A percentile compares a stretch with the other conserved stretches of the same genome.
phyloP scores from a whole-genome alignment of 2,329 filamentous ascomycete genomes.

The Beauveria bassiana region DNA sequence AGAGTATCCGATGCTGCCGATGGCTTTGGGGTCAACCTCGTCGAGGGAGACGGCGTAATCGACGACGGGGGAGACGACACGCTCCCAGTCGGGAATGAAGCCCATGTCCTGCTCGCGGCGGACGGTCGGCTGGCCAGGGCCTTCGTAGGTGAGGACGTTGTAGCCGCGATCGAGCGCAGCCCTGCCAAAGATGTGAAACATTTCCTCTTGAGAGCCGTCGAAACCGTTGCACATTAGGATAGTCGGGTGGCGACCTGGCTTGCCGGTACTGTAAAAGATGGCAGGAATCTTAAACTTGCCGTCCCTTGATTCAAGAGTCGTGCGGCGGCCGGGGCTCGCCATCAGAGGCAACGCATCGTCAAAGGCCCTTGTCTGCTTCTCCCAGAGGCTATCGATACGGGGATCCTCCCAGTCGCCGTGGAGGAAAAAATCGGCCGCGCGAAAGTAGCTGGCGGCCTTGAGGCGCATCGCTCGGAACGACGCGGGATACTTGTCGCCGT shows the following conservation, averaged over 20 bases:
- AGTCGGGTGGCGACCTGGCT: slow-evolving; percentile 24
- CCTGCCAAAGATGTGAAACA: slow-evolving; percentile 29
- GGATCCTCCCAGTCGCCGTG: slow-evolving; percentile 33
- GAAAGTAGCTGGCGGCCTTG: slow-evolving; percentile 33
- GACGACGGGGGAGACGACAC: slow-evolving; percentile 31
- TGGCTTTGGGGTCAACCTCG: slow-evolving; percentile 23
- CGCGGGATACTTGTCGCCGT: slow-evolving; percentile 17
- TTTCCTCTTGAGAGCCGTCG: slow-evolving; percentile 37
- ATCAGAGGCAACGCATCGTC: slow-evolving; percentile 29
- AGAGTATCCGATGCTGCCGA: slow-evolving; percentile 32
- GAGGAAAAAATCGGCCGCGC: slow-evolving; percentile 34
- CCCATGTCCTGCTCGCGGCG: slow-evolving; percentile 33
- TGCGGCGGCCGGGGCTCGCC: slow-evolving; percentile 26
- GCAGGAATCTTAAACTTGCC: slow-evolving; percentile 27
- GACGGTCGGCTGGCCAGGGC: slow-evolving; percentile 35
- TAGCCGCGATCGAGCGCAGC: slow-evolving; percentile 31
- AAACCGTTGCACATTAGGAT: slow-evolving; percentile 35
- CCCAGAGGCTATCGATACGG: slow-evolving; percentile 31
- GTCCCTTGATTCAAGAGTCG: slow-evolving; percentile 22
- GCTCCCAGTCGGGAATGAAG: slow-evolving; percentile 38
- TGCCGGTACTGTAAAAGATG: slow-evolving; percentile 25
- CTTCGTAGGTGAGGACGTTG: slow-evolving; percentile 38
- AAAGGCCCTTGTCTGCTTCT: slow-evolving; percentile 27
- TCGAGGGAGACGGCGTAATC: slow-evolving; percentile 25
- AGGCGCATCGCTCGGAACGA: slow-evolving; percentile 24